Base-by-base conservation (phyloP, 768 basidiomycete species). In the Gloeophyllum trabeum region DNA sequence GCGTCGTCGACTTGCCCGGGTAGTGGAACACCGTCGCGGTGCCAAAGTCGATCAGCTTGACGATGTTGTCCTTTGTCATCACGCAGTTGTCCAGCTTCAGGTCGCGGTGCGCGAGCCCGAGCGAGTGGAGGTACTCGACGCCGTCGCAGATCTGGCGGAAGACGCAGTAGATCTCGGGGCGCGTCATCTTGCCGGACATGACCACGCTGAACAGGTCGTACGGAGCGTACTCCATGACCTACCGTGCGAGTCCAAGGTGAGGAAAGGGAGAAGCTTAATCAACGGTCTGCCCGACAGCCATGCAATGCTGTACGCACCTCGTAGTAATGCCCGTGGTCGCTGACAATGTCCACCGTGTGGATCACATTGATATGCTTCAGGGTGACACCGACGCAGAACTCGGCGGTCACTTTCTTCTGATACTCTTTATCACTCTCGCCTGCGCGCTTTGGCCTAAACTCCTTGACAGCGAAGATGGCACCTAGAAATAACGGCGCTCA, bases 221-320 rank as follows among this genome's bases (percentile, higher is more conserved):
- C 14, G 96, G 96, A 2, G 96, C 96, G 54, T 96, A 98, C 62
- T 98, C 94, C 96, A 99, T 99, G 66, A 97, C 85, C 93, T 97
- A 57, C 2, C 32, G 22, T 12, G 2, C 4, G 34, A 22, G 42
- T 10, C 49, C 28, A 53, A 49, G 38, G 39, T 36, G 24, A 37
- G 12, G 10, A 25, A 36, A n/a, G n/a, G n/a, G n/a, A n/a, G n/a
- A n/a, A n/a, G n/a, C n/a, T n/a, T n/a, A n/a, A n/a, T n/a, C n/a
- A n/a, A n/a, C n/a, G n/a, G n/a, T n/a, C n/a, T n/a, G n/a, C n/a
- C n/a, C n/a, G n/a, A n/a, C n/a, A n/a, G n/a, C n/a, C n/a, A n/a
- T n/a, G n/a, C n/a, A n/a, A n/a, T n/a, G n/a, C n/a, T n/a, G n/a
- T n/a, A 62, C 73, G 47, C 43, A 94, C 96, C 84, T 99, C 94